Conservation (phyloP, 805 yeast genomes). For the Candida maltosa region DNA sequence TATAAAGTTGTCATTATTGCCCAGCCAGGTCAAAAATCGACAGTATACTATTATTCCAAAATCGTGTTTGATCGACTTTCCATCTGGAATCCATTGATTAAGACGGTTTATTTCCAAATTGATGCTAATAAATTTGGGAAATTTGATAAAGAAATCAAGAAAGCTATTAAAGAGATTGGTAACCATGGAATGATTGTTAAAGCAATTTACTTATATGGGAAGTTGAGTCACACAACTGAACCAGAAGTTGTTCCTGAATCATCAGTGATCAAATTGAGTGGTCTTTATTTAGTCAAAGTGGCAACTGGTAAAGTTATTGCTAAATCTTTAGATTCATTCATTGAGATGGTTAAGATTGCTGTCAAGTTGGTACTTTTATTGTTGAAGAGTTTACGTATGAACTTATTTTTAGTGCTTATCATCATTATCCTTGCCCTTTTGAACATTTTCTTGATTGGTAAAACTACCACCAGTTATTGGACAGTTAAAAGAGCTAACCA, state of each 20-base stretch:
- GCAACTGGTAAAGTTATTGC: neutral
- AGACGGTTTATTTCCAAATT: conserved; percentile 13
- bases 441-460: conserved; percentile 55
- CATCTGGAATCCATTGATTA: conserved; percentile 21
- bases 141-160: conserved; percentile 20
- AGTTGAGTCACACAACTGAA: conserved; percentile 44
- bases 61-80: conserved; percentile 17
- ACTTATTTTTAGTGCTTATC: conserved; percentile 39
- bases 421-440: conserved; percentile 43
- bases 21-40: conserved; percentile 30
- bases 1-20: conserved; percentile 38
- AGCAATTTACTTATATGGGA: conserved; percentile 67
- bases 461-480: conserved; percentile 61
- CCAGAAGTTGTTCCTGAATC: conserved; percentile 16
- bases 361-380: conserved; percentile 2
- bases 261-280: conserved; percentile 6
- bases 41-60: conserved; percentile 32
- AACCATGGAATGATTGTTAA: conserved; percentile 37
- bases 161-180: conserved; percentile 25
- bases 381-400: conserved; percentile 4
- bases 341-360: neutral
- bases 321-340: neutral
- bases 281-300: conserved; percentile 2
- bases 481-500: conserved; percentile 47
- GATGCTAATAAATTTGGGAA: conserved; percentile 13